These are phyloP conservation scores for Verticillium nubilum DNA, from an alignment of 2,329 filamentous ascomycete species.

Conservation along the genomic window DNA sequence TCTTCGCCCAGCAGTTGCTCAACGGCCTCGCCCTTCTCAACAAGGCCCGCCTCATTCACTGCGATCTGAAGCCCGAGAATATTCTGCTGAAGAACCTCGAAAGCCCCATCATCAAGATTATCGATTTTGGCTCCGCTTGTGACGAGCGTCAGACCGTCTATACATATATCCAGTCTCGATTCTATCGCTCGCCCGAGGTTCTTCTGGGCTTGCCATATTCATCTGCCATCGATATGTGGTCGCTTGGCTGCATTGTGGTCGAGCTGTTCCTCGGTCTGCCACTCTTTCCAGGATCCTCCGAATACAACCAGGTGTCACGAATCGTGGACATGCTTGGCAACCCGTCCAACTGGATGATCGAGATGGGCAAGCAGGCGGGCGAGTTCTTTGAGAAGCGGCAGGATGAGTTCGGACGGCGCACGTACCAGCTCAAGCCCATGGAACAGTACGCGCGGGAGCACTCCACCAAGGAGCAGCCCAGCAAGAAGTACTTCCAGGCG, in stretches of 20 bases:
- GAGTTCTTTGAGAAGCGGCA: constrained; percentile 93
- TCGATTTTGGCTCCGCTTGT: constrained; percentile 97
- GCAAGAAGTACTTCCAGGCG: constrained; percentile 98
- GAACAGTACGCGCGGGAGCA: constrained; percentile 96
- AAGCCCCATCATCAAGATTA: constrained; percentile 99
- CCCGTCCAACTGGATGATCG: constrained; percentile 97
- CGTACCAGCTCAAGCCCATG: constrained; percentile 92
- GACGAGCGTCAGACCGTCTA: constrained; percentile 98
- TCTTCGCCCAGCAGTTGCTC: constrained; percentile 94
- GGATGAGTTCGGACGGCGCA: constrained; percentile 89
- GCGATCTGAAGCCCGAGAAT: constrained; percentile 96
- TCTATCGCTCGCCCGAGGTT: constrained; percentile 96
- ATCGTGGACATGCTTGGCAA: constrained; percentile 98
- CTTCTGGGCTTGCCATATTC: constrained; percentile 94
- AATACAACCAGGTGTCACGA: constrained; percentile 96
- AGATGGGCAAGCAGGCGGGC: constrained; percentile 95
- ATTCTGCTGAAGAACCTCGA: constrained; percentile 97
- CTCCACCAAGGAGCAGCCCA: constrained; percentile 94
- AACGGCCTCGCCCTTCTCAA: constrained; percentile 89
- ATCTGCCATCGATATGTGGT: constrained; percentile 99
- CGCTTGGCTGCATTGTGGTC: constrained; percentile 94
- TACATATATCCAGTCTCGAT: constrained; percentile 97
- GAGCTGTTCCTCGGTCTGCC: constrained; percentile 94
- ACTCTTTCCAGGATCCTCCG: constrained; percentile 92
- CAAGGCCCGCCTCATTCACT: constrained; percentile 95